phyloP scores from a whole-genome alignment of 345 rosid genomes.

The Hirschfeldia incana region DNA sequence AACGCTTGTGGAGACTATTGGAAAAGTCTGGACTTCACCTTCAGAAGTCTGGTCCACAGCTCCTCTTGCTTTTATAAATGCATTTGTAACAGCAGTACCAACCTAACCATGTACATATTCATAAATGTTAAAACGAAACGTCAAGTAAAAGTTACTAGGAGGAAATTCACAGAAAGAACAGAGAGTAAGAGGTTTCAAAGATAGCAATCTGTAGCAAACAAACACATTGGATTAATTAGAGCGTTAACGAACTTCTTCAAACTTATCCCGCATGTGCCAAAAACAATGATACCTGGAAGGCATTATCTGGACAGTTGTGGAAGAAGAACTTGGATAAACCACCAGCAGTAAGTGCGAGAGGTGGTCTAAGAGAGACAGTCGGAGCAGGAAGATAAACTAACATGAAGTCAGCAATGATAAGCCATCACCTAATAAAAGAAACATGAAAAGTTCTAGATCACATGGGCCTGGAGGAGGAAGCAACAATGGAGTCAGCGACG shows the following conservation, averaged over 20 bases:
- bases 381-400: constrained; percentile 98
- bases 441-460: too few species aligned
- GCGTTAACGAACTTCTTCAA: not conserved
- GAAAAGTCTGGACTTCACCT: constrained; percentile 78
- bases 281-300: constrained; percentile 69
- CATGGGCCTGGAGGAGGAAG: too few species aligned
- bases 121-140: not conserved
- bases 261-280: not conserved
- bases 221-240: not conserved
- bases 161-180: not conserved
- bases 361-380: constrained; percentile 79
- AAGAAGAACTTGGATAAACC: constrained; percentile 84
- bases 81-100: constrained; percentile 87
- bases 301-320: constrained; percentile 90
- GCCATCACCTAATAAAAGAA: constrained; percentile 71
- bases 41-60: constrained; percentile 71
- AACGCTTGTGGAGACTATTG: constrained; percentile 84
- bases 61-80: constrained; percentile 77
- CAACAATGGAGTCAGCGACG: too few species aligned
- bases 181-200: constrained; percentile 78
- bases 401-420: constrained; percentile 95
- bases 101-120: constrained; percentile 44
- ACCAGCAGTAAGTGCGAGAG: constrained; percentile 70
- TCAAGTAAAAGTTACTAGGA: not conserved
- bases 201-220: constrained; percentile 68